Conservation (phyloP, 2,329 filamentous ascomycete species). For the Venturia oleaginea region DNA sequence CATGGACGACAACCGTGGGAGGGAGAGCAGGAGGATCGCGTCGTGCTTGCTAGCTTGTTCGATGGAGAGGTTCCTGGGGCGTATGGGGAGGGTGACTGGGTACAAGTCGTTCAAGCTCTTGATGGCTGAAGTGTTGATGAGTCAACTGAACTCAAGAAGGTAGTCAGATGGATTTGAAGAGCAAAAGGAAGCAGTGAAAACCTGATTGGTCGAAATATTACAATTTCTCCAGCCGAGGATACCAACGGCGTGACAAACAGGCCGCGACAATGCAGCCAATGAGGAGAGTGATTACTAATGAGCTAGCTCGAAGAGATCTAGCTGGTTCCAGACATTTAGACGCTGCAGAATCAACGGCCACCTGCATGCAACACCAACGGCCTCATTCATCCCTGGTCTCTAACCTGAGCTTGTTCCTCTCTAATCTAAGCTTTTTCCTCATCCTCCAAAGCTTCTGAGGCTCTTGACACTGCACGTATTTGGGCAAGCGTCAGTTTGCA, state of each 20-base stretch:
- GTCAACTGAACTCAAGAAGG: no score
- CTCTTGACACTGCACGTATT: not conserved
- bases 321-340: not conserved
- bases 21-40: slow-evolving; percentile 37
- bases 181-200: not conserved
- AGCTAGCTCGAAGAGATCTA: not conserved
- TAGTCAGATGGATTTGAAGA: no score
- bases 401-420: not conserved
- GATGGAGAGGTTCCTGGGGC: slow-evolving; percentile 39
- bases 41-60: slow-evolving; percentile 40
- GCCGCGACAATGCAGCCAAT: not conserved
- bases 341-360: not conserved
- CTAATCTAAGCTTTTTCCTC: not conserved
- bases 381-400: not conserved
- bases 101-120: slow-evolving; percentile 37
- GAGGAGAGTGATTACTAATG: not conserved
- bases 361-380: not conserved
- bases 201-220: not conserved
- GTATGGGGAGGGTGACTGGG: slow-evolving; percentile 36
- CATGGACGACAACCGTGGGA: slow-evolving; percentile 42
- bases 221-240: not conserved
- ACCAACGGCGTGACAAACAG: not conserved
- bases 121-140: slow-evolving; percentile 21
- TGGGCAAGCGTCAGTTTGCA: not conserved
- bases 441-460: not conserved